These are phyloP conservation scores for Aspergillus hiratsukae DNA, from an alignment of 2,329 filamentous ascomycete genomes.

Conservation along the genomic window DNA sequence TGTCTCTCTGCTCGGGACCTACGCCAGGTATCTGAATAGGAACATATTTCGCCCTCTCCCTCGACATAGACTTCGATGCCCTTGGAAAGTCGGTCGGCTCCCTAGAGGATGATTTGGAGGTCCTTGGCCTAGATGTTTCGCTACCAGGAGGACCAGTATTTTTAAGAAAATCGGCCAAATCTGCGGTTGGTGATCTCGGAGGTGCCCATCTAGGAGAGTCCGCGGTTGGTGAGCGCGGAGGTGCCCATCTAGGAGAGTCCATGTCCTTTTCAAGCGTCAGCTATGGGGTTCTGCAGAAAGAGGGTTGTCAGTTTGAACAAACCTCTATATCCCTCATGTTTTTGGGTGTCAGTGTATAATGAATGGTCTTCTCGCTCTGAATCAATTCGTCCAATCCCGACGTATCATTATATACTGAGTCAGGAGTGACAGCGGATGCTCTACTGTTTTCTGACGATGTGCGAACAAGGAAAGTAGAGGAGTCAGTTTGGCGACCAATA, in stretches of 20 bases:
- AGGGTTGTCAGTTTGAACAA: conserved; percentile 29
- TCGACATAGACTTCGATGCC: conserved; percentile 17
- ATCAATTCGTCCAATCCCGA: conserved; percentile 75
- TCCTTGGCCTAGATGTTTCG: conserved; percentile 14
- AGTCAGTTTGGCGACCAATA: conserved; percentile 30
- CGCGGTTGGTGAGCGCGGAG: conserved; percentile 32
- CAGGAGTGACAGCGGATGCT: conserved; percentile 23
- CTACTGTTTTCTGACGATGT: conserved; percentile 35
- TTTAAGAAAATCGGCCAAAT: conserved; percentile 37
- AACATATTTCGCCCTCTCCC: conserved; percentile 21
- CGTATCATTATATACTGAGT: conserved; percentile 49
- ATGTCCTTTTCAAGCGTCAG: conserved; percentile 23
- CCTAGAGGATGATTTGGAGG: conserved; percentile 19
- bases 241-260: conserved; percentile 25
- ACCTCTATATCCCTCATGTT: conserved; percentile 74
- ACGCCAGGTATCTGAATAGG: conserved; percentile 17
- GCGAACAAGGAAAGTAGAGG: conserved; percentile 26
- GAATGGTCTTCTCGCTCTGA: conserved; percentile 75
- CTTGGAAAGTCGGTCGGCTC: conserved; percentile 13
- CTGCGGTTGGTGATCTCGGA: conserved; percentile 31
- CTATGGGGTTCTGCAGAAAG: neutral
- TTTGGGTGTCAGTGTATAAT: conserved; percentile 75
- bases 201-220: conserved; percentile 27
- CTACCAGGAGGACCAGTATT: conserved; percentile 32
- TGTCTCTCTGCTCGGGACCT: conserved; percentile 18